A percentile compares a stretch with the other conserved stretches of the same genome.
phyloP scores from a whole-genome alignment of 768 basidiomycete species.

The Mrakia frigida region DNA sequence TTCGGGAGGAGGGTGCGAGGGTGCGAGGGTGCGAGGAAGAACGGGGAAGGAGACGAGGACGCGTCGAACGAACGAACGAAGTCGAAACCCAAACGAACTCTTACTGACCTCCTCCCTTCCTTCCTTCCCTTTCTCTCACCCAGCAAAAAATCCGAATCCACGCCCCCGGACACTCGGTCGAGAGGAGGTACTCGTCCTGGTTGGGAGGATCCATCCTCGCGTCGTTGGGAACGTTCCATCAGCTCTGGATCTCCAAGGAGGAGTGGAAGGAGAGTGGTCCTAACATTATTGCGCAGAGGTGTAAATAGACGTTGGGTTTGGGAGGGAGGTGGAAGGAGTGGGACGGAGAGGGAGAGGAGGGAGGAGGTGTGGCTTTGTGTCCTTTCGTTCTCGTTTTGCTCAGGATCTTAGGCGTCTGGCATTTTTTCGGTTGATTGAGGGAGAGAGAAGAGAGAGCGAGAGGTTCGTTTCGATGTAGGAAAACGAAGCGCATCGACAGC shows the following conservation, averaged over 20 bases:
- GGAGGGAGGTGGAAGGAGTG: too few species aligned
- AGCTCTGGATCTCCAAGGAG: constrained; percentile 43
- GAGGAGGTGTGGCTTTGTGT: too few species aligned
- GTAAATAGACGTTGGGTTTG: constrained; percentile 55
- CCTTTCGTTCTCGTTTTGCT: too few species aligned
- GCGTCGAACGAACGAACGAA: not conserved
- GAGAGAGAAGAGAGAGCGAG: too few species aligned
- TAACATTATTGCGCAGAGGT: constrained; percentile 74
- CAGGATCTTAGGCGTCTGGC: too few species aligned
- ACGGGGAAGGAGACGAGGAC: not conserved
- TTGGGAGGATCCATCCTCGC: constrained; percentile 92
- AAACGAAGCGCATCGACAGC: too few species aligned
- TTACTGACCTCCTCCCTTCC: not conserved
- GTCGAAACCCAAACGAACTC: not conserved
- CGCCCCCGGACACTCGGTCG: constrained; percentile 81
- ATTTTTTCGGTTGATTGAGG: too few species aligned
- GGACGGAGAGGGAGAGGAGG: too few species aligned
- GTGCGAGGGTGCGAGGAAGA: too few species aligned
- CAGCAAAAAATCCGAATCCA: constrained; percentile 76
- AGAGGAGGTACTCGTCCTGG: constrained; percentile 90
- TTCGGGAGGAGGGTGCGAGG: not conserved
- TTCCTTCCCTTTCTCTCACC: not conserved
- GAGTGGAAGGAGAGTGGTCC: constrained; percentile 74
- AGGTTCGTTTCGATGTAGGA: too few species aligned
- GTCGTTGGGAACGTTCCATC: constrained; percentile 94